Percentiles rank a stretch among this genome's conserved stretches.
Conservation (phyloP, 2,329 filamentous ascomycete species). For the Phoma herbarum region DNA sequence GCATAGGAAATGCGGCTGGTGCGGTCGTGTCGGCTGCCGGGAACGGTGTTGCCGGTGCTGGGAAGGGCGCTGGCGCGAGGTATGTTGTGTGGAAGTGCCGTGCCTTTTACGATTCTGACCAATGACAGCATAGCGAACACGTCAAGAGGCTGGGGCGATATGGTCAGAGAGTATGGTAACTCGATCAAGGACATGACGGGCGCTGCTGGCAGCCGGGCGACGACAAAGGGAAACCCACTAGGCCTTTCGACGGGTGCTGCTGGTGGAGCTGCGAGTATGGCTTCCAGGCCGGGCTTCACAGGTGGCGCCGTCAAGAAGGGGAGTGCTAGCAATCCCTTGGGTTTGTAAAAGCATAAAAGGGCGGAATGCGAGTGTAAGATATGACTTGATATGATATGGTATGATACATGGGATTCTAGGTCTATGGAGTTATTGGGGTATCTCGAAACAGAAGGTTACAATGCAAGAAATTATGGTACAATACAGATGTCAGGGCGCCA, state of each 20-base stretch:
- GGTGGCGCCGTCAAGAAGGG: constrained; percentile 41
- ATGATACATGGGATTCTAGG: constrained; percentile 8
- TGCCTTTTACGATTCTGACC: background rate
- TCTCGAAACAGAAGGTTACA: constrained; percentile 23
- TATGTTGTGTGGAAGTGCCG: background rate
- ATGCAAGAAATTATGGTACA: background rate
- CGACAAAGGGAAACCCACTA: constrained; percentile 58
- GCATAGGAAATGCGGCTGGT: constrained; percentile 56
- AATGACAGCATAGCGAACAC: constrained; percentile 53
- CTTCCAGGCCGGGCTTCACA: constrained; percentile 30
- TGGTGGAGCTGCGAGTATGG: constrained; percentile 43
- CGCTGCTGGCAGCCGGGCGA: constrained; percentile 54
- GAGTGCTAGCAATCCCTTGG: constrained; percentile 54
- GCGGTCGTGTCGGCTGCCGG: constrained; percentile 56
- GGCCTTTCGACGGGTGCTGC: constrained; percentile 49
- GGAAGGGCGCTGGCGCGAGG: constrained; percentile 53
- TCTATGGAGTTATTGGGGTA: constrained; percentile 28
- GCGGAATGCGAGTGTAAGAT: constrained; percentile 10
- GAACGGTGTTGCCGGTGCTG: constrained; percentile 58
- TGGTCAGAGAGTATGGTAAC: constrained; percentile 60
- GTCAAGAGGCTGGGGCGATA: constrained; percentile 58
- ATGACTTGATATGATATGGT: constrained; percentile 2
- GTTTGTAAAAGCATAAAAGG: constrained; percentile 38
- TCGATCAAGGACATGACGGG: constrained; percentile 59
- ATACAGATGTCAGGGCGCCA: background rate